Percentiles rank a stretch among this genome's conserved stretches.
Conservation (phyloP, 768 basidiomycete species). For the Kwoniella sp. region DNA sequence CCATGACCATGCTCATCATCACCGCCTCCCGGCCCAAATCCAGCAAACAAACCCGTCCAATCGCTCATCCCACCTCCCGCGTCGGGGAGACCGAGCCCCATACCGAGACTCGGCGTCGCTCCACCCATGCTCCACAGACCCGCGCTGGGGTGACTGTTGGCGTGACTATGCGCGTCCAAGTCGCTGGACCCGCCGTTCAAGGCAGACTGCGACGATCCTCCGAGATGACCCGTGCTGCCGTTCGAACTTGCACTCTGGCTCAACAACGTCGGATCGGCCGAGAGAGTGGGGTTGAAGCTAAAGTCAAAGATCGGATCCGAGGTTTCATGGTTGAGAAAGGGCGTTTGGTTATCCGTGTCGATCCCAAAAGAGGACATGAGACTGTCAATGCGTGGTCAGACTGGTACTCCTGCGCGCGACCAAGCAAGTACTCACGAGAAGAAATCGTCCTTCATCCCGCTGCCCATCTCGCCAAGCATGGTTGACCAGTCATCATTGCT, state of each 20-base stretch:
- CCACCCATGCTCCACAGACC: constrained; percentile 1
- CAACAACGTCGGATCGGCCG: background rate
- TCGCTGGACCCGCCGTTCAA: background rate
- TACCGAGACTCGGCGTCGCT: background rate
- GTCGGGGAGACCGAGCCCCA: too few species aligned
- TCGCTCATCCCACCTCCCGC: constrained; percentile 13
- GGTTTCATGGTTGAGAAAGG: background rate
- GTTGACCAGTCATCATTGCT: constrained; percentile 17
- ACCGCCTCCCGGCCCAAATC: too few species aligned
- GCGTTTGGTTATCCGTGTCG: constrained; percentile 7
- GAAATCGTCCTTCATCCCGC: constrained; percentile 30
- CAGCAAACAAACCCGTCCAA: constrained; percentile 10
- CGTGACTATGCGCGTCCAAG: background rate
- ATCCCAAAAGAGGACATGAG: constrained; percentile 24
- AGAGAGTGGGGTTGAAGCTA: background rate
- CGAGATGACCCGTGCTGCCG: background rate
- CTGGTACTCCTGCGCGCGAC: background rate
- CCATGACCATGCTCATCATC: background rate
- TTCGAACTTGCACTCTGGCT: background rate
- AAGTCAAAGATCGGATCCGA: constrained; percentile 14
- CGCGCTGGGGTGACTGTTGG: background rate
- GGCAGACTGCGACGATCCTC: background rate
- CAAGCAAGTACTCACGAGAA: constrained; percentile 23
- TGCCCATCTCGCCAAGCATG: constrained; percentile 21
- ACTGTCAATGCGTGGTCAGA: background rate